Evolutionary conservation across 805 yeast genomes (phyloP).

Genomic region (Candida morakotiae): DNA sequence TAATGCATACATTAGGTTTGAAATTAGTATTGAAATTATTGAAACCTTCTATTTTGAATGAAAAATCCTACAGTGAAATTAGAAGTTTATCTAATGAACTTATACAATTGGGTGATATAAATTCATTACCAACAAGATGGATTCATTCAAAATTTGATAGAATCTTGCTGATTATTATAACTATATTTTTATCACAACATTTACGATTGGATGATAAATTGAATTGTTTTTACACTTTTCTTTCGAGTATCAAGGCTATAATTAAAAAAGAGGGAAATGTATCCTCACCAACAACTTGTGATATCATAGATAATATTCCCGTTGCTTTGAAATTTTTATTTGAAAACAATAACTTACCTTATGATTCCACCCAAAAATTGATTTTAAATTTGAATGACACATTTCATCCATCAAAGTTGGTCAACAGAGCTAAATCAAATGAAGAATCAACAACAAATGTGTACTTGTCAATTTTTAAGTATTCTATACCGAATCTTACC

Average conservation of each 20-base stretch:
- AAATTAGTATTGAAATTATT: conserved; percentile 22
- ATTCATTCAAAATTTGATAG: conserved; percentile 25
- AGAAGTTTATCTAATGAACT: conserved; percentile 32
- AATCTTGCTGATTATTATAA: conserved; percentile 21
- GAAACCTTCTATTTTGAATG: conserved; percentile 17
- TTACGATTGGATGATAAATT: conserved; percentile 22
- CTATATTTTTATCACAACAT: conserved; percentile 20
- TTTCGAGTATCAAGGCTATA: conserved; percentile 20
- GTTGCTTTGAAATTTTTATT: conserved; percentile 20
- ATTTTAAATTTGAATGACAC: conserved; percentile 28
- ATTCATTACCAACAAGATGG: conserved; percentile 32
- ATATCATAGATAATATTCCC: conserved; percentile 30
- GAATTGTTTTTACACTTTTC: conserved; percentile 18
- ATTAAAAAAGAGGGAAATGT: conserved; percentile 26
- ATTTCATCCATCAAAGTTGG: conserved; percentile 23
- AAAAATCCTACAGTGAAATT: conserved; percentile 19
- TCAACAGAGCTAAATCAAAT: conserved; percentile 8
- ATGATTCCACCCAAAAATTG: conserved; percentile 19
- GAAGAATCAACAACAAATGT: conserved; percentile 10
- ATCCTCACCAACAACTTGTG: conserved; percentile 25
- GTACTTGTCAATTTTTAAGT: conserved; percentile 10
- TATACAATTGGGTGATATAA: conserved; percentile 24
- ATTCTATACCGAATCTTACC: conserved; percentile 9
- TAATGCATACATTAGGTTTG: conserved; percentile 28
- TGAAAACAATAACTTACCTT: conserved; percentile 12